A percentile compares a stretch with the other conserved stretches of the same genome.
Evolutionary conservation across 306 rosid genomes (phyloP).

Genomic region (Clitoria ternatea): DNA sequence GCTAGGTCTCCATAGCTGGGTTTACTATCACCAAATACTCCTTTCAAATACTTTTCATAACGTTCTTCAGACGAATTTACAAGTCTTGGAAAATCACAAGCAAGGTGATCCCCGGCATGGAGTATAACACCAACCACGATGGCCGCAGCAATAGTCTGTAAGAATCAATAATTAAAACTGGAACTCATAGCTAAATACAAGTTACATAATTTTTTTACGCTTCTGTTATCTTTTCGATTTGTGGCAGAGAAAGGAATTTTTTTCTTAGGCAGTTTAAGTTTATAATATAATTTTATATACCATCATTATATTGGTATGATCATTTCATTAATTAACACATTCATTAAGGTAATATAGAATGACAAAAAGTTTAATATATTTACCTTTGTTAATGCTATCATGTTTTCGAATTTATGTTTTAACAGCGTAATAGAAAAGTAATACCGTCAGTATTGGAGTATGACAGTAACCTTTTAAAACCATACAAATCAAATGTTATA

Average conservation of each 20-base stretch:
- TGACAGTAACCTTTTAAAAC: background rate
- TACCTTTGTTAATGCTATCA: too few relatives aligned
- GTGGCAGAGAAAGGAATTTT: background rate
- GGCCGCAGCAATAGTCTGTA: constrained; percentile 82
- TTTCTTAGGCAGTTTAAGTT: background rate
- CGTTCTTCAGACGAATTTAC: constrained; percentile 20
- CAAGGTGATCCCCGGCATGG: constrained; percentile 88
- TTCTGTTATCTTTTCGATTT: background rate
- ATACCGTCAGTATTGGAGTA: background rate
- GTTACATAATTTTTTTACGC: background rate
- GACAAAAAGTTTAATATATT: background rate
- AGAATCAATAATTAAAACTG: background rate
- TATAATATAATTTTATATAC: background rate
- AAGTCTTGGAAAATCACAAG: constrained; percentile 90
- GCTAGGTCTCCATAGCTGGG: constrained; percentile 58
- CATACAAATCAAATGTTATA: background rate
- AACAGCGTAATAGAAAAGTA: background rate
- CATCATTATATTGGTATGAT: background rate
- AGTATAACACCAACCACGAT: constrained; percentile 82
- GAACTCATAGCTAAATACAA: background rate
- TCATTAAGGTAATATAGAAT: background rate
- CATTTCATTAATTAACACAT: background rate
- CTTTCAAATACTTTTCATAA: constrained; percentile 32
- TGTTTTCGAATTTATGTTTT: too few relatives aligned
- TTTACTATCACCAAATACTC: constrained; percentile 56